Evolutionary conservation across 1,139 yeast genomes (phyloP).

Genomic region (Saccharomyces pastorianus): DNA sequence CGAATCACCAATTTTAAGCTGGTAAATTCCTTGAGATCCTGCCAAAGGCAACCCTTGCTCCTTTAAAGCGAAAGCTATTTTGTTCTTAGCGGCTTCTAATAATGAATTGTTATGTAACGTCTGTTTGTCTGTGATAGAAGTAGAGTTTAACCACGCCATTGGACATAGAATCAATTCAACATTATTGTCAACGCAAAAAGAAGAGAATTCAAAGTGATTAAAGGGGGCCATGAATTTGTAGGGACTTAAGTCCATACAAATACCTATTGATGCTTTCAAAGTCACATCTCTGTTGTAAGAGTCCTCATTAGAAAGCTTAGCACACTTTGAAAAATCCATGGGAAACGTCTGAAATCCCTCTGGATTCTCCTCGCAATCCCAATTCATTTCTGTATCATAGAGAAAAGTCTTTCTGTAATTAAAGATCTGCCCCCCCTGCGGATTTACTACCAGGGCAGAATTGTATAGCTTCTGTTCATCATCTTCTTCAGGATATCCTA

Average conservation of each 20-base stretch:
- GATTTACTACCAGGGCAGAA: constrained; percentile 59
- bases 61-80: constrained; percentile 11
- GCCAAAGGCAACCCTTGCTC: constrained; percentile 13
- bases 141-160: constrained; percentile 76
- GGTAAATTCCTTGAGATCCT: constrained; percentile 25
- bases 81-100: constrained; percentile 9
- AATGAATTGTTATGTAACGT: constrained; percentile 3
- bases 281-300: constrained; percentile 16
- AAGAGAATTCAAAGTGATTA: constrained; percentile 61
- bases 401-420: constrained; percentile 74
- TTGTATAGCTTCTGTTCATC: constrained; percentile 45
- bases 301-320: constrained; percentile 3
- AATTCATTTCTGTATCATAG: constrained; percentile 68
- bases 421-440: constrained; percentile 49
- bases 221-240: constrained; percentile 77
- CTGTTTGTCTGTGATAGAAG: constrained; percentile 31
- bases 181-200: constrained; percentile 41
- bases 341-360: constrained; percentile 39
- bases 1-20: constrained; percentile 14
- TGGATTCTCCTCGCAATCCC: constrained; percentile 76
- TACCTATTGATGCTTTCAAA: constrained; percentile 55
- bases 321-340: constrained; percentile 14
- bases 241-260: constrained; percentile 95
- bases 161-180: constrained; percentile 62
- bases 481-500: constrained; percentile 71